These are phyloP conservation scores for Udeniomyces megalosporus DNA, from an alignment of 768 basidiomycete genomes.

Conservation along the genomic window DNA sequence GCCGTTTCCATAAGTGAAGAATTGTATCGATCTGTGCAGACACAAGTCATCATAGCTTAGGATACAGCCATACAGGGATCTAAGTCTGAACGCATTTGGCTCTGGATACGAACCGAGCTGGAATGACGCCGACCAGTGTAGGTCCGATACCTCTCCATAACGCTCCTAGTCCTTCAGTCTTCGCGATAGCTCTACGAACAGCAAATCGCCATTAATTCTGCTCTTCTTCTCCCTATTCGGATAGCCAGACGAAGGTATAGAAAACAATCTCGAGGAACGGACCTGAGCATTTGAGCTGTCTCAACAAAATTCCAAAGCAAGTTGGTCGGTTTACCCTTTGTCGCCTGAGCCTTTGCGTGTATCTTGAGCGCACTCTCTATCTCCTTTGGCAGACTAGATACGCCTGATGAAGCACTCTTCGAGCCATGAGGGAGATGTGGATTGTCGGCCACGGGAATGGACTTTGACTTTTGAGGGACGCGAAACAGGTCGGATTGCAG, in stretches of 20 bases:
- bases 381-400: background rate
- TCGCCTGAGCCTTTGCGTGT: background rate
- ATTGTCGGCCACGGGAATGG: constrained; percentile 1
- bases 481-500: constrained; percentile 77
- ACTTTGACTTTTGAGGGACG: constrained; percentile 14
- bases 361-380: background rate
- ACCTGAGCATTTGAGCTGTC: constrained; percentile 80
- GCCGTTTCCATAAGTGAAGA: constrained; percentile 93
- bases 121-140: constrained; percentile 83
- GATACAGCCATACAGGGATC: background rate
- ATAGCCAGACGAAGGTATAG: background rate
- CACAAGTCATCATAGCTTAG: background rate
- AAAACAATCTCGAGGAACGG: constrained; percentile 20
- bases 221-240: no score
- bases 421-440: background rate
- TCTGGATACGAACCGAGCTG: constrained; percentile 43
- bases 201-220: no score
- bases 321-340: constrained; percentile 30
- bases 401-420: background rate
- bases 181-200: constrained; percentile 44
- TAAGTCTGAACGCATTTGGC: background rate
- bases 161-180: constrained; percentile 69
- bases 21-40: constrained; percentile 58
- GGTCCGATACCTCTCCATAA: constrained; percentile 90
- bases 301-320: constrained; percentile 87